Conservation (phyloP, 805 yeast species). For the Kuraishia molischiana region DNA sequence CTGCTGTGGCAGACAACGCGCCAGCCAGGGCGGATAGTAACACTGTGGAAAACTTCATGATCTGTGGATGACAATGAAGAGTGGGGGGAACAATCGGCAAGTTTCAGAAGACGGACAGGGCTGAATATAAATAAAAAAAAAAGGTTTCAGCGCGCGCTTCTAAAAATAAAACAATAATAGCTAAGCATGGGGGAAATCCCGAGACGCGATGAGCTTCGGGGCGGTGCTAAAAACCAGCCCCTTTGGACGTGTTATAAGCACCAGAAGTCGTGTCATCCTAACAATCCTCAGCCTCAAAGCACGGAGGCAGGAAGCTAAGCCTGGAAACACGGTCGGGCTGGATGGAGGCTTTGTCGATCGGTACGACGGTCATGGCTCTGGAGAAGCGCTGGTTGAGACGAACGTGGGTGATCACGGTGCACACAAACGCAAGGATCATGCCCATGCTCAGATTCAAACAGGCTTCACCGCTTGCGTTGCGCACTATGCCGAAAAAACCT, state of each 20-base stretch:
- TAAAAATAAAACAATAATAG: too few relatives aligned
- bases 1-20: background rate
- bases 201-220: too few relatives aligned
- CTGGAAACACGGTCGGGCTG: background rate
- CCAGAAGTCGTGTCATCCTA: background rate
- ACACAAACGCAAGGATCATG: slow-evolving; percentile 39
- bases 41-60: background rate
- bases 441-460: slow-evolving; percentile 33
- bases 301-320: background rate
- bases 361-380: slow-evolving; percentile 25
- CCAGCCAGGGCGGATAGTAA: background rate
- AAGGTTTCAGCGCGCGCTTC: background rate
- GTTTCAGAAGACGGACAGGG: too few relatives aligned
- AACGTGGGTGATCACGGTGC: slow-evolving; percentile 50
- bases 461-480: slow-evolving; percentile 37
- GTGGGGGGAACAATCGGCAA: background rate
- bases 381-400: slow-evolving; percentile 35
- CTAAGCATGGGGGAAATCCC: too few relatives aligned
- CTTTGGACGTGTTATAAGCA: background rate
- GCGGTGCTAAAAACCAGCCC: too few relatives aligned
- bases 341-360: too few relatives aligned
- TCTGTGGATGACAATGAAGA: slow-evolving; percentile 1
- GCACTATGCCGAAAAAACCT: slow-evolving; percentile 63
- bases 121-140: too few relatives aligned
- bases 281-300: background rate